phyloP scores from a whole-genome alignment of 371 early-diverging fungal species.

The Mucor saturninus region DNA sequence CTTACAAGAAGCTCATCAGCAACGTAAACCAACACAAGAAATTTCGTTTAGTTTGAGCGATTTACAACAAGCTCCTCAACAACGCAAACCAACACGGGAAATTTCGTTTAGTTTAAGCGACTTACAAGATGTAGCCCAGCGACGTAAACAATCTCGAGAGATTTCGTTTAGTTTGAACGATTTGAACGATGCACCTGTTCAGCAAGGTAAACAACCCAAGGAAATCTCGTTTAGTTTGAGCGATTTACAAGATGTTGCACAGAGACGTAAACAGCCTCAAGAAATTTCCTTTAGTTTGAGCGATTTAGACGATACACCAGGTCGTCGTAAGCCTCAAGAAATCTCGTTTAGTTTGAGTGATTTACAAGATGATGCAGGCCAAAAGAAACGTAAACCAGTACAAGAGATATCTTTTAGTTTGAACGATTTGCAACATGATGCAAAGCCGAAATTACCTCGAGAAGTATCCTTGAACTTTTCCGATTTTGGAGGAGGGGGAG shows the following conservation, averaged over 20 bases:
- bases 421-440: background rate
- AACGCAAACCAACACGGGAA: background rate
- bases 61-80: background rate
- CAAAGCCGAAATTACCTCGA: background rate
- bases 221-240: background rate
- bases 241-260: background rate
- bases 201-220: background rate
- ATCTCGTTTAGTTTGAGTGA: no score
- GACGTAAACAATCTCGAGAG: background rate
- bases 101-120: constrained; percentile 6
- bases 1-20: no score
- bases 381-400: background rate
- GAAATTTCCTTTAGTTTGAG: background rate
- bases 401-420: background rate
- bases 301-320: background rate
- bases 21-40: no score
- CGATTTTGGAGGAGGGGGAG: background rate
- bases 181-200: background rate
- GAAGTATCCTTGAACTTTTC: background rate
- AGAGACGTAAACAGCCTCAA: background rate
- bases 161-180: background rate
- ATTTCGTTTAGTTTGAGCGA: no score
- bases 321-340: no score
- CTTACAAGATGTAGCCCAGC: background rate
- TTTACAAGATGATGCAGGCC: background rate